Base-by-base conservation (phyloP, 2,329 filamentous ascomycete species). In the Xylaria sp. region DNA sequence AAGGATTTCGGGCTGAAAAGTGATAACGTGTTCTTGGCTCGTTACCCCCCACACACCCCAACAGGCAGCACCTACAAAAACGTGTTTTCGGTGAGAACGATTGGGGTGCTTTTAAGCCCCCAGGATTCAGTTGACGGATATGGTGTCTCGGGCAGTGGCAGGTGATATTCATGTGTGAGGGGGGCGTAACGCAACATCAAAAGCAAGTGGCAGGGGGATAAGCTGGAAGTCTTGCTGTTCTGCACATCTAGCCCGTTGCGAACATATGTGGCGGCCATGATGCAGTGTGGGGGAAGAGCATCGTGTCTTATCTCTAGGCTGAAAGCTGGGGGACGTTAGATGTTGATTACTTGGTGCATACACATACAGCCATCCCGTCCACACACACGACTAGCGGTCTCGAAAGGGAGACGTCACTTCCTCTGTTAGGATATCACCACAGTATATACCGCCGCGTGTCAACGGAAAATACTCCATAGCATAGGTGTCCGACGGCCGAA, bases 81-180 rank as follows among this genome's bases (percentile, higher is more conserved):
- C 58, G 64, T 71, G 41, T 56, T 55, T 48, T 66, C 57, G 52
- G 64, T 57, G 67, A 43, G 58, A 52, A 71, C 41, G 54, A 64
- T 23, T 43, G 55, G 55, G 33, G 46, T 49, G 23, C 60, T 13
- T 59, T 62, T 28, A 25, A 60, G 23, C 13, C 62, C 55, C 51
- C 8, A 52, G 8, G 25, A 39, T 5, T 60, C 23, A 5, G 52
- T 23, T n/a, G n/a, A 25, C 60, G 25, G 54, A 33, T 39, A 33
- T 31, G n/a, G 13, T 62, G 64, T 65, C 68, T 68, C 57, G 61
- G 65, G 23, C 23, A 59, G 20, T 48, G 25, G 60, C 48, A 52
- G 20, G 55, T 54, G 15, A 55, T 57, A 28, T 28, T 5, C 28
- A 28, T 6, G n/a, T 36, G 28, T 36, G 48, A 49, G 36, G 55